Evolutionary conservation across 345 rosid species (phyloP), one percentile per base, ranked within the genome.

Genomic region (Pistacia integerrima): DNA sequence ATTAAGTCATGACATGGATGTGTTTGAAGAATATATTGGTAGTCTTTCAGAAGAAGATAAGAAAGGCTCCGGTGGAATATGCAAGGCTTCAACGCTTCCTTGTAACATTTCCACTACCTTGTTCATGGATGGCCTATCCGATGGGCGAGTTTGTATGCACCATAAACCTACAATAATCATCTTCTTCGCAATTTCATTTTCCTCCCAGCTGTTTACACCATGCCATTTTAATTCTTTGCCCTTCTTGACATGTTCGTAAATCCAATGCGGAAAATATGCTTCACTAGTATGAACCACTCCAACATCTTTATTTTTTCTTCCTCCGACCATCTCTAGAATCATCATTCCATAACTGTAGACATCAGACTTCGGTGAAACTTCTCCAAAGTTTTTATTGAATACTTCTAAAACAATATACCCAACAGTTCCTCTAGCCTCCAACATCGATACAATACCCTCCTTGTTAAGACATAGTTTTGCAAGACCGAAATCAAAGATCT

Each of bases 351-450:
- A 25, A 25, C 82, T 83, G 5, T 80, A 83, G 0, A 77, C 86
- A 68, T 80, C 84, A 0, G 78, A 80, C 49, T 77, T 83, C 33
- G 71, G 79, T 4, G 79, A 78, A 38, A 62, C 72, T n/a, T 52
- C 77, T 28, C 75, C 77, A 0, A 80, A 71, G 25, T 33, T 77
- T 63, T 72, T 76, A 7, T 11, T 25, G 69, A 68, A 72, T 35
- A 76, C 65, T 35, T 77, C 84, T 11, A 55, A 73, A 54, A 81
- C 81, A 8, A 78, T 77, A 56, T 77, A 78, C 1, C 81, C 81
- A 0, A 38, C 0, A 0, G 77, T 74, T 0, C 79, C 79, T 11
- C 84, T 48, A 1, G 77, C 77, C 11, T 46, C 67, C 16, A 49
- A 4, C 65, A 25, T 25, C 25, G 25, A 25, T 25, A 25, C 25